Evolutionary conservation across 768 basidiomycete genomes (phyloP).

Genomic region (Harrya chromipes): DNA sequence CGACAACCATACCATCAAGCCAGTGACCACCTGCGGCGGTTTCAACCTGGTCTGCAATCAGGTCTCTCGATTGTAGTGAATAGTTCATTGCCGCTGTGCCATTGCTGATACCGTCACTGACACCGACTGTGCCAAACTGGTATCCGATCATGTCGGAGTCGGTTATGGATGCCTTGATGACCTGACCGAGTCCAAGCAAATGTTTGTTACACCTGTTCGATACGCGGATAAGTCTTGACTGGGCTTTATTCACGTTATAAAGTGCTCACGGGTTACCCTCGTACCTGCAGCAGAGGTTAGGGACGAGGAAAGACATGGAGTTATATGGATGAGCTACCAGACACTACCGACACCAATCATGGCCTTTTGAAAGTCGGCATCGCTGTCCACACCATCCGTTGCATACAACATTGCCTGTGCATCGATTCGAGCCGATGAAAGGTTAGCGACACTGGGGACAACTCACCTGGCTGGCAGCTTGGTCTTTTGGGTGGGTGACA

Average conservation of each 20-base stretch:
- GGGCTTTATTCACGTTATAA: neutral
- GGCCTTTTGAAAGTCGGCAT: slow-evolving; percentile 88
- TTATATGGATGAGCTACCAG: slow-evolving; percentile 59
- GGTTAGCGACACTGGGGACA: neutral
- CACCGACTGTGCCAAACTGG: slow-evolving; percentile 96
- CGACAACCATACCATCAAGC: slow-evolving; percentile 95
- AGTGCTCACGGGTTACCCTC: slow-evolving; percentile 92
- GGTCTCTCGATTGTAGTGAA: slow-evolving; percentile 95
- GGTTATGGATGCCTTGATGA: slow-evolving; percentile 77
- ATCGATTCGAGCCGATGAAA: neutral
- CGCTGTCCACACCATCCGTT: slow-evolving; percentile 83
- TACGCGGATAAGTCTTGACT: neutral
- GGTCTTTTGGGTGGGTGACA: slow-evolving; percentile 89
- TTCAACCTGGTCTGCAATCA: slow-evolving; percentile 97
- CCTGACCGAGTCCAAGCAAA: slow-evolving; percentile 82
- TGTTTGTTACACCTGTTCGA: slow-evolving; percentile 86
- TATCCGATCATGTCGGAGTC: slow-evolving; percentile 81
- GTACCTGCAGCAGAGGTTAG: slow-evolving; percentile 60
- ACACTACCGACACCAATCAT: slow-evolving; percentile 98
- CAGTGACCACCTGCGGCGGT: slow-evolving; percentile 96
- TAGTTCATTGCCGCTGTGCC: slow-evolving; percentile 92
- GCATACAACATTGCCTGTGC: slow-evolving; percentile 95
- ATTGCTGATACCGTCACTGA: slow-evolving; percentile 99
- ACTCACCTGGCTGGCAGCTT: slow-evolving; percentile 88
- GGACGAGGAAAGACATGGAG: slow-evolving; percentile 1